Evolutionary conservation across 2,329 filamentous ascomycete genomes (phyloP), one percentile per base, ranked within the genome.

Genomic region (Penicillium sp.): DNA sequence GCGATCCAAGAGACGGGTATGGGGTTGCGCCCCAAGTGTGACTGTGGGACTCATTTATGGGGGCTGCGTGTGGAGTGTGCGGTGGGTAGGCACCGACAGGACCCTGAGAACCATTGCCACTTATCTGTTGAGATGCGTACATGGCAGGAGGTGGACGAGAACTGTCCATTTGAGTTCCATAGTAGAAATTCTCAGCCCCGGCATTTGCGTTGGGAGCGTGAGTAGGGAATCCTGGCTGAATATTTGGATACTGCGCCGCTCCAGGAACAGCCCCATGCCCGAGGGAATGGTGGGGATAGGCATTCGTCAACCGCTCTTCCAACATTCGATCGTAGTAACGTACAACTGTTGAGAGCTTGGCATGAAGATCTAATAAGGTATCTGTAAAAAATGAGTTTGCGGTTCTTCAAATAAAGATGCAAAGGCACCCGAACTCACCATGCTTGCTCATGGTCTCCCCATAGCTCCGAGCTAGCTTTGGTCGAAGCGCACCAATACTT

Each of bases 401-500:
- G 11, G 29, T 16, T 34, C 13, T 23, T 36, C 40, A 26, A 4
- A 18, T 32, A 35, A 45, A 11, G 2, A 16, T 26, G 13, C n/a
- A 6, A 36, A 44, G 8, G 26, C 43, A 44, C 41, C 27, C 38
- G 10, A 27, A 75, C 84, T 70, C 78, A 90, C 90, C 92, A 73
- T 97, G 94, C 74, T 99, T 99, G 83, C 94, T 97, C 94, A 99
- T 97, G 0, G 94, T 97, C 77, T 99, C 94, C 51, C 94, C 94
- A 69, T 97, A 97, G 0, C 93, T 97, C 10, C 94, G 84, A 4
- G 94, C 94, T 51, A 99, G 80, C 73, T 99, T 99, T 1, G 94
- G 94, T 46, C 94, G 84, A 59, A 99, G 78, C 14, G 91, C 83
- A n/a, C 93, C 91, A 65, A 99, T 97, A 65, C 92, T 95, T 68